Evolutionary conservation across 2,329 filamentous ascomycete genomes (phyloP), one percentile per base, ranked within the genome.

Genomic region (Clathrospora elynae): DNA sequence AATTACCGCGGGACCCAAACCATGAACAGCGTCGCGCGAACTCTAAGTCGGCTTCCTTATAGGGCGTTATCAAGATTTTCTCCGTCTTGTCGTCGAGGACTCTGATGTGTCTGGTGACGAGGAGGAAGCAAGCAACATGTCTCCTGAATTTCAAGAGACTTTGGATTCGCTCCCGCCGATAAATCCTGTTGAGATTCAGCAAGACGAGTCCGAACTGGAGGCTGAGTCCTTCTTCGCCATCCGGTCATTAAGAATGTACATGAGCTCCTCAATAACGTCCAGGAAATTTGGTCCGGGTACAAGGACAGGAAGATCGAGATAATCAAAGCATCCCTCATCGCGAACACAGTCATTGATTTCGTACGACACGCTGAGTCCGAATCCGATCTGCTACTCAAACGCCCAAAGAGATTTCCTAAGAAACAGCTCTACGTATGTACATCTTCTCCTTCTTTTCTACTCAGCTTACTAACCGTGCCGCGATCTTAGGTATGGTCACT

Each of bases 281-380:
- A 30, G 13, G 26, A 30, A 30, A 12, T 30, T 10, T 30, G 26
- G 26, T 30, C 16, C 16, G 13, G 9, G 16, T 16, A 30, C 26
- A 30, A 30, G 12, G 26, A 30, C 8, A 14, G 26, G 9, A 30
- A 30, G n/a, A 6, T 30, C 26, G 26, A 30, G 13, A 14, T 30
- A 10, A 14, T 30, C 13, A 30, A 30, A 12, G 26, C 26, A 14
- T 30, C 26, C 11, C 8, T 30, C 26, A 30, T 30, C 26, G 26
- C 26, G 13, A 30, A 30, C 26, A 30, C 26, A 30, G 26, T 14
- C 16, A 30, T 30, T 14, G 26, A 30, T 14, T 30, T 30, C 13
- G 26, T 30, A 10, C 26, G 26, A 14, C 26, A 30, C 26, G 26
- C 26, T 30, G 26, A 30, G 26, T 30, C 26, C n/a, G 26, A 30